phyloP scores from a whole-genome alignment of 2,329 filamentous ascomycete genomes.

The Venturia carpophila region DNA sequence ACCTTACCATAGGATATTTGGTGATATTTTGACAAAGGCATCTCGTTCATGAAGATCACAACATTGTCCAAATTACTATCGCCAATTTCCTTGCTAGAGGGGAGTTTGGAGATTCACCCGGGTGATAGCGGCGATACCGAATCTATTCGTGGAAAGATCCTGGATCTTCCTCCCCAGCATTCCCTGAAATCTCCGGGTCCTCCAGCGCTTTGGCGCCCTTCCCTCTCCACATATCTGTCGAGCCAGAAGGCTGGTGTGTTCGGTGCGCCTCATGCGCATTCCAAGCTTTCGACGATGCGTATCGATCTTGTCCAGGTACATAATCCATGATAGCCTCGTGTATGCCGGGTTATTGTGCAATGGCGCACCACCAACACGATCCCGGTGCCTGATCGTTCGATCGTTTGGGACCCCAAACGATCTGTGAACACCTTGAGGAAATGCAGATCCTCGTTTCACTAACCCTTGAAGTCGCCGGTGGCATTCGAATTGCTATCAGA shows the following conservation, averaged over 20 bases:
- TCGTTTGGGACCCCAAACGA: neutral
- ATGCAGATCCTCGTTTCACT: neutral
- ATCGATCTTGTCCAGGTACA: neutral
- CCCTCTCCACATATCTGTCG: neutral
- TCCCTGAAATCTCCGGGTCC: neutral
- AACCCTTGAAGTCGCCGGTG: neutral
- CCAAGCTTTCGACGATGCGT: neutral
- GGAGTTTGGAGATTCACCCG: neutral
- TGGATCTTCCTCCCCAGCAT: neutral
- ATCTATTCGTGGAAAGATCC: conserved; percentile 9
- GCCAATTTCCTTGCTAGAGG: neutral
- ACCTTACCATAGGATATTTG: neutral
- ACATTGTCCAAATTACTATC: neutral
- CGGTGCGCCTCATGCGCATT: neutral
- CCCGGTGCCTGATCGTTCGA: neutral
- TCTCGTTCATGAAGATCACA: neutral
- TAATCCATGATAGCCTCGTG: neutral
- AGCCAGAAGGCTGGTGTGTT: neutral
- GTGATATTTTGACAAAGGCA: neutral
- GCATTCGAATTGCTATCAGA: neutral
- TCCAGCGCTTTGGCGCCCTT: neutral
- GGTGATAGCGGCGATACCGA: neutral
- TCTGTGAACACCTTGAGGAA: neutral
- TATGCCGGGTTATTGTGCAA: neutral
- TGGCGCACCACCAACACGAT: neutral